Base-by-base conservation (phyloP, 371 early-diverging fungal species). In the Rhizopus sp. region DNA sequence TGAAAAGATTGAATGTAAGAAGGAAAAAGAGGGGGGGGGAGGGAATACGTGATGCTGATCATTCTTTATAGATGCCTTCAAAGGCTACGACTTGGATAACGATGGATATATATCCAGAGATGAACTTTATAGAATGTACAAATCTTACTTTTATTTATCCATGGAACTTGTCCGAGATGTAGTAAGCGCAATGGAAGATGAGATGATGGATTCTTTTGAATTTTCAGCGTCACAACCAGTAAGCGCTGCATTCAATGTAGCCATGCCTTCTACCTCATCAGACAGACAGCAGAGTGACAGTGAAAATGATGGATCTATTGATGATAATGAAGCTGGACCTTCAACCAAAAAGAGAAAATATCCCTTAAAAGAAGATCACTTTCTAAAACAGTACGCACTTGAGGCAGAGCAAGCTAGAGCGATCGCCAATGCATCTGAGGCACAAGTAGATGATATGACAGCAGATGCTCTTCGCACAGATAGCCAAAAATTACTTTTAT, bases 201-300 rank as follows among this genome's bases (percentile, higher is more conserved):
- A 89, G 39, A 88, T 95, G 88, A 91, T 95, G 81, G 90, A 88
- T 42, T 78, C 83, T 2, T 91, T 93, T 64, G 95, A 96, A 63
- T 92, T 93, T 42, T 86, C 93, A 29, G 90, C 91, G 0, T 85
- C 89, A 1, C 94, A 95, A 66, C 96, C 98, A n/a, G 91, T 96
- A 7, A 90, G 92, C 23, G 90, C 97, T 0, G 90, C 93, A 5
- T 97, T 96, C 65, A 86, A 91, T 10, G 94, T 94, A 0, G 88
- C 93, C 0, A 89, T 93, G 8, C 91, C 90, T 0, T 59, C 73
- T 2, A 59, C 68, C 1, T 51, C 67, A 7, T 61, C 69, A 1
- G 64, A 64, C 10, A 51, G 64, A 50, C 40, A 39, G 1, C 15
- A 50, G 6, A 45, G 42, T 42, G 39, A 48, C 1, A 29, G 41